A percentile compares a stretch with the other conserved stretches of the same genome.
Evolutionary conservation across 2,329 filamentous ascomycete species (phyloP).

Genomic region (Purpureocillium takamizusanense): DNA sequence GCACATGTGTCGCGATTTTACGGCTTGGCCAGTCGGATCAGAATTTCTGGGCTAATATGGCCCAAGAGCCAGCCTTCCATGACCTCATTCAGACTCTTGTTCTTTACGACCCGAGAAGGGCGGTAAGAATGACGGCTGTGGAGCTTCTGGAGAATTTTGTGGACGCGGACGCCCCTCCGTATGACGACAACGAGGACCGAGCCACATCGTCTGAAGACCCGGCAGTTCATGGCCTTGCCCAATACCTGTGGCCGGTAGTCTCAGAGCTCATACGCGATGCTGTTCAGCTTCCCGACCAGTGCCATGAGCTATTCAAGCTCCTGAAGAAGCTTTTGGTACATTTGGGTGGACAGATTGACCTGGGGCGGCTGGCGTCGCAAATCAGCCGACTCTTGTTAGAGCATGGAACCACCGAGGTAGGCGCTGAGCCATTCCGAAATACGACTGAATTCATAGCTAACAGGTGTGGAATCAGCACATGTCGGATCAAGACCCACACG

Average conservation of each 20-base stretch:
- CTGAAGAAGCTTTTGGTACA: slow-evolving; percentile 29
- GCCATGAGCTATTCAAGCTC: slow-evolving; percentile 36
- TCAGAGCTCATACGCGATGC: slow-evolving; percentile 24
- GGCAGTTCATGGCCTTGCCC: slow-evolving; percentile 7
- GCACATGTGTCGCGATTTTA: slow-evolving; percentile 17
- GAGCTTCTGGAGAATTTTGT: slow-evolving; percentile 23
- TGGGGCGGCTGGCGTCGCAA: slow-evolving; percentile 18
- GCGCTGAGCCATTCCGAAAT: slow-evolving; percentile 5
- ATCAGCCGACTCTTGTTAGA: slow-evolving; percentile 24
- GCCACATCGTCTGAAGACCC: not conserved
- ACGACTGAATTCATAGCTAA: no score
- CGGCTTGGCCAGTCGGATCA: slow-evolving; percentile 16
- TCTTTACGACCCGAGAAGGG: slow-evolving; percentile 16
- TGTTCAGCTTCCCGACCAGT: slow-evolving; percentile 20
- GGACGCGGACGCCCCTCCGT: slow-evolving; percentile 6
- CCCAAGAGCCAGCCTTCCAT: slow-evolving; percentile 11
- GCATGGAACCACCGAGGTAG: slow-evolving; percentile 31
- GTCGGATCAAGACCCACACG: slow-evolving; percentile 15
- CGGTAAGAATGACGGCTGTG: slow-evolving; percentile 18
- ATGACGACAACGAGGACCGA: not conserved
- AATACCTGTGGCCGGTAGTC: slow-evolving; percentile 22
- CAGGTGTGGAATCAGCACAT: slow-evolving; percentile 12
- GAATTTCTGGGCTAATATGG: slow-evolving; percentile 19
- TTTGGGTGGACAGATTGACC: slow-evolving; percentile 22
- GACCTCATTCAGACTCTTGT: slow-evolving; percentile 14